Conservation (phyloP, 768 basidiomycete genomes). For the Serendipita indica region DNA sequence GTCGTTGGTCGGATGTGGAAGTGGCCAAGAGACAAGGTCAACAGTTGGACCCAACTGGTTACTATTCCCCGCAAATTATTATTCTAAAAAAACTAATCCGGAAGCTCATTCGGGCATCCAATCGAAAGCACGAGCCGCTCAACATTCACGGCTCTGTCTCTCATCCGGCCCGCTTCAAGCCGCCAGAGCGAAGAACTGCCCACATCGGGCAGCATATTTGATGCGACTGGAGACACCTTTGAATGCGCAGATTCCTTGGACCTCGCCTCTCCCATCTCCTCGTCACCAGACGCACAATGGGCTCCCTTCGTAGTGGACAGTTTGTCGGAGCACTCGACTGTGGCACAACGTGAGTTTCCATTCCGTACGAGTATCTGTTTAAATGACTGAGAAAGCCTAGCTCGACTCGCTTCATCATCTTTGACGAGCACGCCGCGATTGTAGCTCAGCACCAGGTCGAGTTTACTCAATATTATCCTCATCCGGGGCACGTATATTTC, state of each 20-base stretch:
- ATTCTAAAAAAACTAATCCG: too few species aligned
- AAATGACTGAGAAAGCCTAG: slow-evolving; percentile 26
- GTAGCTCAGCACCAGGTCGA: slow-evolving; percentile 81
- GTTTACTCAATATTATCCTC: slow-evolving; percentile 85
- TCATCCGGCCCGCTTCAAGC: neutral
- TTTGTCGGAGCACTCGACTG: slow-evolving; percentile 90
- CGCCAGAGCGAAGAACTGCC: neutral
- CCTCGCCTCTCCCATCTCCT: neutral
- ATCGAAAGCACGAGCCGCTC: too few species aligned
- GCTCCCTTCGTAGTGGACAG: slow-evolving; percentile 41
- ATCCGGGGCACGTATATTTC: slow-evolving; percentile 47
- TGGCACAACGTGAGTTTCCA: slow-evolving; percentile 68
- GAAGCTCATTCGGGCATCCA: too few species aligned
- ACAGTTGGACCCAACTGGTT: neutral
- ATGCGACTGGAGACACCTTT: neutral
- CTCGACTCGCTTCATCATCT: slow-evolving; percentile 83
- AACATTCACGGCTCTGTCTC: neutral
- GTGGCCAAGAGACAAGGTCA: neutral
- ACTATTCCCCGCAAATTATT: neutral
- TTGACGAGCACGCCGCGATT: slow-evolving; percentile 76
- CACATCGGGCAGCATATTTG: too few species aligned
- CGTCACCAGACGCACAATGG: neutral
- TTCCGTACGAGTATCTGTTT: neutral
- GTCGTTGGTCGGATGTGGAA: neutral
- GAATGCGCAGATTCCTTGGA: neutral